Conservation (phyloP, 495 filamentous ascomycete species). For the Aspergillus mulundensis region DNA sequence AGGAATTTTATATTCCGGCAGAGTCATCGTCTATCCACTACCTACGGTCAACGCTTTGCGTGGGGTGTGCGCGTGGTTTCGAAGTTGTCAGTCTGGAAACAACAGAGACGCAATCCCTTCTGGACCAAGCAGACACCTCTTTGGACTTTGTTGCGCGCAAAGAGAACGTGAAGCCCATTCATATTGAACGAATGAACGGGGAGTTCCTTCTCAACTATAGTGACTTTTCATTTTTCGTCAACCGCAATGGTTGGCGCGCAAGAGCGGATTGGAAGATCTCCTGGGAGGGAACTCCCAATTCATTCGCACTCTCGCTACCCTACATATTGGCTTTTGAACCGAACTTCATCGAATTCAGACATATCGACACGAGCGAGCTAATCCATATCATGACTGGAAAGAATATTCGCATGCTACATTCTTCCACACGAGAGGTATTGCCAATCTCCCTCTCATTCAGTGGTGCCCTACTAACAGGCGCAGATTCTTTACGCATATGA, state of each 20-base stretch:
- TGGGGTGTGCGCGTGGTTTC: conserved; percentile 91
- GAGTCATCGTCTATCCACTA: conserved; percentile 97
- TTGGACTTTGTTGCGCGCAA: conserved; percentile 93
- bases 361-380: conserved; percentile 84
- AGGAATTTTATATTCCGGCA: conserved; percentile 98
- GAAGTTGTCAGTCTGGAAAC: conserved; percentile 97
- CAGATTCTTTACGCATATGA: conserved; percentile 96
- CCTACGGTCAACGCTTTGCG: conserved; percentile 92
- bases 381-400: conserved; percentile 93
- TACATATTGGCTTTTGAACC: conserved; percentile 98
- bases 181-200: conserved; percentile 92
- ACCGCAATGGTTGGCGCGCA: conserved; percentile 95
- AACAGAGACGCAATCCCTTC: conserved; percentile 90
- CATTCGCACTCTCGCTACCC: conserved; percentile 88
- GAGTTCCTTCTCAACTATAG: conserved; percentile 98
- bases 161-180: conserved; percentile 92
- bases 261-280: conserved; percentile 94
- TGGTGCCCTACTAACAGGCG: conserved; percentile 12
- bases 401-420: conserved; percentile 96
- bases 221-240: conserved; percentile 98
- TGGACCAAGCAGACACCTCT: conserved; percentile 97
- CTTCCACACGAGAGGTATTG: conserved; percentile 89
- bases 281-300: conserved; percentile 90
- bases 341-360: conserved; percentile 95
- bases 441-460: background rate